Conservation (phyloP, 768 basidiomycete genomes). For the Suillus subluteus region DNA sequence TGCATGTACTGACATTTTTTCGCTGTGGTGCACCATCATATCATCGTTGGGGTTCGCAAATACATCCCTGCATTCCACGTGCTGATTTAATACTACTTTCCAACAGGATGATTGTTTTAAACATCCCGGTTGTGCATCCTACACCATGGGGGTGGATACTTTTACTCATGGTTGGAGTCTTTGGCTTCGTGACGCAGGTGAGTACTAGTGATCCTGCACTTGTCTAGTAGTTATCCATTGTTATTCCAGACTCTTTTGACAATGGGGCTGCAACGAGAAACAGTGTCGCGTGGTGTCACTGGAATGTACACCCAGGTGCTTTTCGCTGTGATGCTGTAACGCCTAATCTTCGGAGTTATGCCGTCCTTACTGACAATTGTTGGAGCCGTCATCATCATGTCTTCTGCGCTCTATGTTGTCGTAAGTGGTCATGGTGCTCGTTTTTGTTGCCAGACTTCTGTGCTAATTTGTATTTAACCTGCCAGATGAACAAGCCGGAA, state of each 20-base stretch:
- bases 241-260: not conserved
- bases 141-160: constrained; percentile 20
- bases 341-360: not conserved
- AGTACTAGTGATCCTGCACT: not conserved
- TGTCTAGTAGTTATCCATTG: not conserved
- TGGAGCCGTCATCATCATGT: not conserved
- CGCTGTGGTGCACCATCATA: constrained; percentile 51
- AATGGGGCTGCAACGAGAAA: not conserved
- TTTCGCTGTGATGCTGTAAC: not conserved
- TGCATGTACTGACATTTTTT: constrained; percentile 76
- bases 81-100: not conserved
- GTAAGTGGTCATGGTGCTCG: too few species aligned
- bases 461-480: too few species aligned
- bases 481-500: too few species aligned
- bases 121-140: constrained; percentile 19
- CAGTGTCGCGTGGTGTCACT: not conserved
- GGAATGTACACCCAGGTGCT: not conserved
- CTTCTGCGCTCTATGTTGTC: not conserved
- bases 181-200: constrained; percentile 23
- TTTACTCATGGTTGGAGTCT: constrained; percentile 15
- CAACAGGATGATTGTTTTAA: constrained; percentile 15
- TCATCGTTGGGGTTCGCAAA: not conserved
- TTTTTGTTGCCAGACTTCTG: too few species aligned
- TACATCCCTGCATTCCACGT: not conserved
- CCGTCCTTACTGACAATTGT: not conserved